phyloP scores from a whole-genome alignment of 345 rosid species.

The Rhizophora apiculata region DNA sequence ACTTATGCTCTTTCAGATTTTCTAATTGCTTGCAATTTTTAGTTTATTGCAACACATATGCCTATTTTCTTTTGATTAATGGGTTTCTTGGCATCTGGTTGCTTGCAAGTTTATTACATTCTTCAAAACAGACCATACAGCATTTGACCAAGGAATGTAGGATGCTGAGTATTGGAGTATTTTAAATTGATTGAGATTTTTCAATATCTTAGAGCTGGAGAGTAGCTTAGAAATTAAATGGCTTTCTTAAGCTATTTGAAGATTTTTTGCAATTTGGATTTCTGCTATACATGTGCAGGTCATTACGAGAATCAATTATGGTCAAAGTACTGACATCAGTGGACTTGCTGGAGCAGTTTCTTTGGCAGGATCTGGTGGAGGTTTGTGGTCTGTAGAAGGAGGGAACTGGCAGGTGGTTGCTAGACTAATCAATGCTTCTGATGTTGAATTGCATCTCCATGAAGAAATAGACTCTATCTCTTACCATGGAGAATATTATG shows the following conservation, averaged over 20 bases:
- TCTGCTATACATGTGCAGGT: slow-evolving; percentile 43
- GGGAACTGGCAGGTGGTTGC: slow-evolving; percentile 98
- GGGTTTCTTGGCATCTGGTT: no score
- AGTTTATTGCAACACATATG: no score
- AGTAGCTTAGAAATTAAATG: neutral
- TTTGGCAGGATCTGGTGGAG: slow-evolving; percentile 88
- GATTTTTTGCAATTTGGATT: neutral
- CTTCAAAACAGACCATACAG: neutral
- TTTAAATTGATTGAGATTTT: no score
- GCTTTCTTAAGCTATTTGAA: neutral
- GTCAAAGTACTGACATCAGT: slow-evolving; percentile 74
- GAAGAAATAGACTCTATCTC: slow-evolving; percentile 72
- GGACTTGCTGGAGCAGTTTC: slow-evolving; percentile 99
- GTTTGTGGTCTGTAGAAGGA: slow-evolving; percentile 85
- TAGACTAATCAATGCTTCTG: slow-evolving; percentile 63
- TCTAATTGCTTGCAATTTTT: neutral
- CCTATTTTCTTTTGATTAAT: no score
- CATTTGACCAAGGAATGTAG: no score
- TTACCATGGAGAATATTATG: slow-evolving; percentile 54
- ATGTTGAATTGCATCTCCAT: slow-evolving; percentile 59
- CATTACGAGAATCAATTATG: slow-evolving; percentile 88
- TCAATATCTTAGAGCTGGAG: neutral
- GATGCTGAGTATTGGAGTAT: no score
- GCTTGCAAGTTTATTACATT: neutral
- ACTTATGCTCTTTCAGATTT: neutral